Percentiles rank a stretch among this genome's conserved stretches.
Conservation (phyloP, 129 eudicot species). For the Calendula officinalis region DNA sequence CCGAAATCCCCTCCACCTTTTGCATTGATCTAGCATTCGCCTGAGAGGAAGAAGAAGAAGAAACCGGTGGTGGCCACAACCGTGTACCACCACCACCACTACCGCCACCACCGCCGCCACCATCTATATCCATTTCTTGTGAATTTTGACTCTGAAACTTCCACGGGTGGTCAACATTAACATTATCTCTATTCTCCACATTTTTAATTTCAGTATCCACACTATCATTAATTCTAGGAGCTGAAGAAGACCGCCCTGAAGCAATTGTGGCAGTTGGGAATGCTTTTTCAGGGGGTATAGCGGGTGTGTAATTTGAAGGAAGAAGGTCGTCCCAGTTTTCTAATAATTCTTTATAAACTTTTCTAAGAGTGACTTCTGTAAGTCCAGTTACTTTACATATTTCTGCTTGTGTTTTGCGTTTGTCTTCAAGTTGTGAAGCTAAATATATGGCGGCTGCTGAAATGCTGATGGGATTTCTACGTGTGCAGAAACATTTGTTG, state of each 20-base stretch:
- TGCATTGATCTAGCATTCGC: slow-evolving; percentile 27
- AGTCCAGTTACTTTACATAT: slow-evolving; percentile 98
- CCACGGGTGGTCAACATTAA: slow-evolving; percentile 41
- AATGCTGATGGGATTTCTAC: slow-evolving; percentile 95
- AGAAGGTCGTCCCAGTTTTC: slow-evolving; percentile 98
- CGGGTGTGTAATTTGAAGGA: slow-evolving; percentile 92
- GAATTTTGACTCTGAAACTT: slow-evolving; percentile 39
- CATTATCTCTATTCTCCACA: slow-evolving; percentile 40
- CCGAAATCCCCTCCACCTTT: slow-evolving; percentile 20
- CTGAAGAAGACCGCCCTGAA: slow-evolving; percentile 60
- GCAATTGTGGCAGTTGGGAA: slow-evolving; percentile 87
- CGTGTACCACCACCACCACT: slow-evolving; percentile 10
- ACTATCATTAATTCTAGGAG: slow-evolving; percentile 52
- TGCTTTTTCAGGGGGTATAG: slow-evolving; percentile 97
- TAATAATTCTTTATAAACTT: slow-evolving; percentile 89
- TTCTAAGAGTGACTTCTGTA: slow-evolving; percentile 91
- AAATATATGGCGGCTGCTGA: slow-evolving; percentile 97
- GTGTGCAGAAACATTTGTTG: slow-evolving; percentile 98
- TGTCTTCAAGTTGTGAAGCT: slow-evolving; percentile 93
- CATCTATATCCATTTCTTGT: slow-evolving; percentile 51
- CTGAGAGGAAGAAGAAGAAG: slow-evolving; percentile 19
- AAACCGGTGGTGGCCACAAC: slow-evolving; percentile 23
- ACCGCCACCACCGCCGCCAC: not conserved
- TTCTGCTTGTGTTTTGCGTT: slow-evolving; percentile 97
- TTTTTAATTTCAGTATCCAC: slow-evolving; percentile 48